phyloP scores from a whole-genome alignment of 2,329 filamentous ascomycete genomes.

The Ophiosphaerella narmari region DNA sequence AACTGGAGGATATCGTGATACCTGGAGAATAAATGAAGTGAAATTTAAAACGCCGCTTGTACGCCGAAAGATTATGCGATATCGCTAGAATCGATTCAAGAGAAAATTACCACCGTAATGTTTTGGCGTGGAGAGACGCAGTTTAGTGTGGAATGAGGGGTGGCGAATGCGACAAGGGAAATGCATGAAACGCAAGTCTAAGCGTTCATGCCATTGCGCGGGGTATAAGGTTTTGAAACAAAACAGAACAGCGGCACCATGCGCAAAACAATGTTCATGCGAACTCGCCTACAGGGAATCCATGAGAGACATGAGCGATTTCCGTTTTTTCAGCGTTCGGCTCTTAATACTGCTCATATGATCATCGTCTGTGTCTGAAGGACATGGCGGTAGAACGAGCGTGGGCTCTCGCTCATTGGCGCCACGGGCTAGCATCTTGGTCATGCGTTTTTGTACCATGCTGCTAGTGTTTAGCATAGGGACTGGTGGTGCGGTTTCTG shows the following conservation, averaged over 20 bases:
- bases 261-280: background rate
- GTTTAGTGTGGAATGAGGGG: background rate
- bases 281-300: conserved; percentile 17
- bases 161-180: background rate
- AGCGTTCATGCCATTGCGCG: conserved; percentile 16
- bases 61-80: conserved; percentile 23
- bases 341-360: conserved; percentile 26
- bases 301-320: conserved; percentile 45
- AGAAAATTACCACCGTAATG: background rate
- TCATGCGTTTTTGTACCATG: conserved; percentile 20
- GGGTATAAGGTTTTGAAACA: conserved; percentile 20
- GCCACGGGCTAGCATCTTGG: conserved; percentile 39
- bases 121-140: background rate
- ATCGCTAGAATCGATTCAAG: conserved; percentile 8
- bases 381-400: conserved; percentile 40
- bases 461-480: conserved; percentile 20
- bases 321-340: conserved; percentile 40
- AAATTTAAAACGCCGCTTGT: background rate
- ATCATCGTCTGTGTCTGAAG: conserved; percentile 19
- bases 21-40: conserved; percentile 3
- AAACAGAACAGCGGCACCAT: conserved; percentile 1
- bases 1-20: conserved; percentile 15
- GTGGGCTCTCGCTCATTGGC: conserved; percentile 43
- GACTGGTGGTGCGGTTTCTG: conserved; percentile 29
- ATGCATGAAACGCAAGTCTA: conserved; percentile 4